These are phyloP conservation scores for Epichloe gansuensis DNA, from an alignment of 2,329 filamentous ascomycete species.

Conservation along the genomic window DNA sequence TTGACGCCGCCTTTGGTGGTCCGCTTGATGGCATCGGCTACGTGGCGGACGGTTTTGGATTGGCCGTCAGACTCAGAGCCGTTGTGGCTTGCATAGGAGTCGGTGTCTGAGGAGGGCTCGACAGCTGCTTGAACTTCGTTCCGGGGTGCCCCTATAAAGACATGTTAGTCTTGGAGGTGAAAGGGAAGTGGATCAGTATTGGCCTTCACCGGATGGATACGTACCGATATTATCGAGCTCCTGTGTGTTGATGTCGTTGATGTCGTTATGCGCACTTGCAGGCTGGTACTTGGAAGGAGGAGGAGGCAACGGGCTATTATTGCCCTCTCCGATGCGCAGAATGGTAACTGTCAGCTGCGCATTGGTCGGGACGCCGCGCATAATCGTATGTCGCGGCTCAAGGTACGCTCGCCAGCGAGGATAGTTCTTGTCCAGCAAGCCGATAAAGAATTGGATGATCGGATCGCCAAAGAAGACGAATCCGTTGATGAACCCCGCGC, in stretches of 20 bases:
- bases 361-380: constrained; percentile 77
- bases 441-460: too few relatives aligned
- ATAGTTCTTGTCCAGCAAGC: too few relatives aligned
- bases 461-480: too few relatives aligned
- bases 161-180: too few relatives aligned
- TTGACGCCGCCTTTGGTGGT: constrained; percentile 62
- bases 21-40: constrained; percentile 54
- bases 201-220: not conserved
- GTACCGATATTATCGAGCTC: constrained; percentile 23
- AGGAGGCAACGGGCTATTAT: constrained; percentile 64
- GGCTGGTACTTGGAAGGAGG: constrained; percentile 27
- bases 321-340: constrained; percentile 68
- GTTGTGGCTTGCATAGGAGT: not conserved
- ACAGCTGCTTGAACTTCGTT: too few relatives aligned
- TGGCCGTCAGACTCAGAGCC: not conserved
- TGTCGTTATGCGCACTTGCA: constrained; percentile 27
- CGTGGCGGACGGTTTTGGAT: constrained; percentile 28
- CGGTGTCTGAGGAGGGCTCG: not conserved
- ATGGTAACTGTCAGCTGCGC: constrained; percentile 73
- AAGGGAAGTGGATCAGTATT: too few relatives aligned
- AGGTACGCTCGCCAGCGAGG: constrained; percentile 45
- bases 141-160: too few relatives aligned
- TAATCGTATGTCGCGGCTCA: constrained; percentile 60
- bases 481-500: too few relatives aligned
- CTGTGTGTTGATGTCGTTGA: constrained; percentile 25